A percentile compares a stretch with the other conserved stretches of the same genome.
Conservation (phyloP, 345 rosid genomes). For the Mallotus nudiflorus region DNA sequence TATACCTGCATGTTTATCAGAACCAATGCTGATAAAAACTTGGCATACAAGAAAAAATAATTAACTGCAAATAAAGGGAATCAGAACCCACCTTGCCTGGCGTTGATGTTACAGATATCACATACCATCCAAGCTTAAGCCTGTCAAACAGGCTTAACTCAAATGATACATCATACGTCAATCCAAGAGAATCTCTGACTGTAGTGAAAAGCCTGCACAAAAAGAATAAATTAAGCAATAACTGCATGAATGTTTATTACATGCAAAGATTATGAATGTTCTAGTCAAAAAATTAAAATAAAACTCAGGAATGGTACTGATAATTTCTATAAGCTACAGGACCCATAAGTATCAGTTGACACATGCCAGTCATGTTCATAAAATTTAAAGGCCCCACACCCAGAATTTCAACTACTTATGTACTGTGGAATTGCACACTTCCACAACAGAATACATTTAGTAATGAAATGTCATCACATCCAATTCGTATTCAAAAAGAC, state of each 20-base stretch:
- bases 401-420: too few relatives aligned
- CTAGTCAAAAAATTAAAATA: neutral
- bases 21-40: slow-evolving; percentile 23
- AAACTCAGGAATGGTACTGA: neutral
- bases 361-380: too few relatives aligned
- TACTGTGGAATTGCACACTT: too few relatives aligned
- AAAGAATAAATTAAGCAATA: slow-evolving; percentile 2
- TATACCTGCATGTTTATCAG: slow-evolving; percentile 55
- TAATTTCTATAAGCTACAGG: too few relatives aligned
- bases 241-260: neutral
- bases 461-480: too few relatives aligned
- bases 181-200: slow-evolving; percentile 97
- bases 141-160: slow-evolving; percentile 95
- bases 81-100: slow-evolving; percentile 73
- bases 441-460: too few relatives aligned
- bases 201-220: slow-evolving; percentile 91
- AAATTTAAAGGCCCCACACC: too few relatives aligned
- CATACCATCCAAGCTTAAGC: slow-evolving; percentile 99
- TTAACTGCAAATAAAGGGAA: slow-evolving; percentile 18
- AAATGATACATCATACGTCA: slow-evolving; percentile 97
- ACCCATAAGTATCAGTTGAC: too few relatives aligned
- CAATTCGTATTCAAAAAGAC: too few relatives aligned
- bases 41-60: slow-evolving; percentile 8
- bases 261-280: neutral
- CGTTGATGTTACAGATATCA: slow-evolving; percentile 95